Conservation (phyloP, 2,329 filamentous ascomycete species). For the Dichotomopilus funicola region DNA sequence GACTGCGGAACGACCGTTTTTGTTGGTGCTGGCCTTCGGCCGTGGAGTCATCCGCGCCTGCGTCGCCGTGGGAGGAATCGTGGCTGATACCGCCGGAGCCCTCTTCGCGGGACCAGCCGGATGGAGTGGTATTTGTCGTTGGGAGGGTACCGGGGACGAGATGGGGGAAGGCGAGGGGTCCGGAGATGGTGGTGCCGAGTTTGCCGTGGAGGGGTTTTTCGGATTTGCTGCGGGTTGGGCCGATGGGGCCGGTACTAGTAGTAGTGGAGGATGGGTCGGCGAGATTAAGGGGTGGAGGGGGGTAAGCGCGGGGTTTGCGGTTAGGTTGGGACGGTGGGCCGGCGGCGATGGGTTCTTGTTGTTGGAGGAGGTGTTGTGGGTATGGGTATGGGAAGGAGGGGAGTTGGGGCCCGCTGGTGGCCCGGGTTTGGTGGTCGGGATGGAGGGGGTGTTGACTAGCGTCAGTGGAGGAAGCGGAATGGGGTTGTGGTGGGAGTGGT, state of each 20-base stretch:
- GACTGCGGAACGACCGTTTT: neutral
- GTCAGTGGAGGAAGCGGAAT: conserved; percentile 2
- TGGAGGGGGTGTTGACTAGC: neutral
- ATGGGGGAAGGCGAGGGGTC: conserved; percentile 20
- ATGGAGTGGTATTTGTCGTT: neutral
- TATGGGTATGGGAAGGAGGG: too few species aligned
- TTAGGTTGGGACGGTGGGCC: neutral
- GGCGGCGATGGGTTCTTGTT: neutral
- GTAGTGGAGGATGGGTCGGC: neutral
- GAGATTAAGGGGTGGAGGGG: conserved; percentile 9
- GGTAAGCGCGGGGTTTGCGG: conserved; percentile 7
- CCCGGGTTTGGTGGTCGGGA: neutral
- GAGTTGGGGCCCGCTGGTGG: too few species aligned
- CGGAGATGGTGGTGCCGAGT: conserved; percentile 17
- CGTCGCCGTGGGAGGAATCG: neutral
- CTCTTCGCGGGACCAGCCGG: neutral
- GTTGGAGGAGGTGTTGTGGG: neutral
- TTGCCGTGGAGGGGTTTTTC: conserved; percentile 11
- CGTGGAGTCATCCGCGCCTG: too few species aligned
- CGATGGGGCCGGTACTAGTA: neutral
- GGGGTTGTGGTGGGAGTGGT: neutral
- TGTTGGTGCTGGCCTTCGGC: neutral
- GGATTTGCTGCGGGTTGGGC: neutral
- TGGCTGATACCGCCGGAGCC: neutral
- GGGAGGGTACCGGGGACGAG: conserved; percentile 1